Evolutionary conservation across 2,329 filamentous ascomycete species (phyloP), one percentile per base, ranked within the genome.

Genomic region (Fusarium miscanthi): DNA sequence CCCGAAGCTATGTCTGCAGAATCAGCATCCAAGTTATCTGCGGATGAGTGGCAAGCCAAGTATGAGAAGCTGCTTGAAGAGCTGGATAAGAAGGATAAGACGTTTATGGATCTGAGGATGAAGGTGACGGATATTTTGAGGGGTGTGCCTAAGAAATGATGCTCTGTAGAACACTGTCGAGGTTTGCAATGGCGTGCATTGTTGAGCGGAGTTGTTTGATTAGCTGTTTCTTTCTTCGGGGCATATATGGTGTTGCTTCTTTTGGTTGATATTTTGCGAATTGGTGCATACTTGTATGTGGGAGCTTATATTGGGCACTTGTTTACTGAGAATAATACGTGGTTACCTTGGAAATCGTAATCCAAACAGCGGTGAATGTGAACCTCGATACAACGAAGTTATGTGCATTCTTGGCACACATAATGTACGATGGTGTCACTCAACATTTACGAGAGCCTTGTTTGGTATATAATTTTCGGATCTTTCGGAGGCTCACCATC

Each of bases 21-120:
- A 31, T 63, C 63, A 8, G 66, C 38, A 12, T 30, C 30, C 9
- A 58, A 61, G 38, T 68, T 82, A 48, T 77, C 79, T 9, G 81
- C 81, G 6, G 82, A 80, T 43, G 80, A 84, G 53, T 88, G 88
- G 88, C 85, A 87, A 77, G 79, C 79, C 52, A 87, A 84, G 67
- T 90, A 90, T 72, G 82, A 82, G 46, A 86, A 89, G 60, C 83
- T 93, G 73, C 86, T 91, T 76, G 86, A 87, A 45, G 85, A 87
- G 69, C 85, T 93, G 74, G 86, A 85, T 77, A 87, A 88, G 65
- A 86, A 87, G 66, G 89, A 92, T 74, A 85, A 86, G 73, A 85
- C 87, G 73, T 79, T 88, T 58, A 76, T 78, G 59, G 80, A 82
- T 43, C 74, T 89, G 62, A 84, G 82, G 73, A 80, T 78, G 42